Evolutionary conservation across 163 green algal genomes (phyloP).

Genomic region (Coccomyxa subellipsoidea): DNA sequence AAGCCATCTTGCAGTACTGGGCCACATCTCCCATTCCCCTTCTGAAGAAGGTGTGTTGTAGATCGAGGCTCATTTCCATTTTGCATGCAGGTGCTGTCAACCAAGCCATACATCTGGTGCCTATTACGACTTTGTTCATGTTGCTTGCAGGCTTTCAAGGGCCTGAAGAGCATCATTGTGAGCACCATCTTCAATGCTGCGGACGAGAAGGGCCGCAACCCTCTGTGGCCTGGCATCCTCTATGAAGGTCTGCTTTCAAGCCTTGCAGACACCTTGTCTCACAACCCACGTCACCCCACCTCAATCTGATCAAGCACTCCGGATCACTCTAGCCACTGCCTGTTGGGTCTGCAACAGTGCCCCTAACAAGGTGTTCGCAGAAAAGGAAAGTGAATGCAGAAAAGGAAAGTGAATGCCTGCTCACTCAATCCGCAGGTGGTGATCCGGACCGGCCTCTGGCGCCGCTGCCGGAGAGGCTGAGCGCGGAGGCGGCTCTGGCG

Average conservation of each 20-base stretch:
- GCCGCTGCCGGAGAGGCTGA: slow-evolving; percentile 7
- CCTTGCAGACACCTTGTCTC: too few relatives aligned
- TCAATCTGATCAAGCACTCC: too few relatives aligned
- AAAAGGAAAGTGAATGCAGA: too few relatives aligned
- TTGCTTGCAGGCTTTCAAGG: slow-evolving; percentile 46
- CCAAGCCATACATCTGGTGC: too few relatives aligned
- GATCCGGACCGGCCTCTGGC: slow-evolving; percentile 2
- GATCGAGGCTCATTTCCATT: not conserved
- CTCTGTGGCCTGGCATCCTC: slow-evolving; percentile 31
- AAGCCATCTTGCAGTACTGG: slow-evolving; percentile 48
- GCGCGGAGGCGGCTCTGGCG: slow-evolving; percentile 34
- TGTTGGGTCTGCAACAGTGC: too few relatives aligned
- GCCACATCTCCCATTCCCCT: not conserved
- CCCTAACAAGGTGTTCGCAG: too few relatives aligned
- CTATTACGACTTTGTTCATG: too few relatives aligned
- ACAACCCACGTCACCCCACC: too few relatives aligned
- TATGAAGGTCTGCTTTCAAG: too few relatives aligned
- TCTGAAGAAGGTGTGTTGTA: slow-evolving; percentile 24
- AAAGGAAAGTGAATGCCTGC: too few relatives aligned
- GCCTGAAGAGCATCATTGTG: slow-evolving; percentile 33
- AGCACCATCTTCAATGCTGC: slow-evolving; percentile 21
- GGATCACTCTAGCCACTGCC: too few relatives aligned
- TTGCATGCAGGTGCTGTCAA: not conserved
- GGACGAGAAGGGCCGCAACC: slow-evolving; percentile 34
- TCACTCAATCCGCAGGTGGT: too few relatives aligned